Base-by-base conservation (phyloP, 768 basidiomycete species). In the Inosperma sp. region DNA sequence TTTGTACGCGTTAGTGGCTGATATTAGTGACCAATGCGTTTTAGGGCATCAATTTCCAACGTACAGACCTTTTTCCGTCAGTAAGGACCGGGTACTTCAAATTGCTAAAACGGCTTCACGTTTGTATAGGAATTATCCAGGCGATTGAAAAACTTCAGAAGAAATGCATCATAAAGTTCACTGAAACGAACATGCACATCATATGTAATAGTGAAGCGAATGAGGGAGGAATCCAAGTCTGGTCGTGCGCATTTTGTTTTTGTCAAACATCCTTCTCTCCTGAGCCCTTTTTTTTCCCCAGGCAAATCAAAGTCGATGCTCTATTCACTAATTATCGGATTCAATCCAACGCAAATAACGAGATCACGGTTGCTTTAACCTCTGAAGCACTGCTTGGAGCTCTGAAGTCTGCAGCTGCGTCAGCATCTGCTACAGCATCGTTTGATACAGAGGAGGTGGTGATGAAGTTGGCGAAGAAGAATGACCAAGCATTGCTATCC, bases 381-480 rank as follows among this genome's bases (percentile, higher is more conserved):
- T 76, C 86, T 5, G 91, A 91, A 50, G 82, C 88, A 0, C 76
- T 94, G 2, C 75, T 88, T 9, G 78, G 79, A 0, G 87, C 87
- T 0, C 75, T 94, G n/a, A 77, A 75, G 36, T 88, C 86, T 5
- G 77, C 78, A 1, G 72, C 79, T 2, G 65, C 78, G 2, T 75
- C 79, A 0, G 71, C 80, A 12, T 46, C 67, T 10, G 59, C 67
- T 3, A 55, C 67, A 13, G 69, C 72, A 0, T 64, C 77, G 0
- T 77, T 76, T 45, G 80, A 82, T 30, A 71, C 74, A 5, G 82
- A 82, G 21, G 83, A 89, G 33, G 78, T 88, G 27, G 76, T 86
- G 44, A 81, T 93, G 77, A 92, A 87, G 68, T 76, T 93, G 3
- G 87, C 90, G 9, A 94, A 94, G 73, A 90, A 90, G 68, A 82